Conservation (phyloP, 495 filamentous ascomycete genomes). For the Glonium stellatum region DNA sequence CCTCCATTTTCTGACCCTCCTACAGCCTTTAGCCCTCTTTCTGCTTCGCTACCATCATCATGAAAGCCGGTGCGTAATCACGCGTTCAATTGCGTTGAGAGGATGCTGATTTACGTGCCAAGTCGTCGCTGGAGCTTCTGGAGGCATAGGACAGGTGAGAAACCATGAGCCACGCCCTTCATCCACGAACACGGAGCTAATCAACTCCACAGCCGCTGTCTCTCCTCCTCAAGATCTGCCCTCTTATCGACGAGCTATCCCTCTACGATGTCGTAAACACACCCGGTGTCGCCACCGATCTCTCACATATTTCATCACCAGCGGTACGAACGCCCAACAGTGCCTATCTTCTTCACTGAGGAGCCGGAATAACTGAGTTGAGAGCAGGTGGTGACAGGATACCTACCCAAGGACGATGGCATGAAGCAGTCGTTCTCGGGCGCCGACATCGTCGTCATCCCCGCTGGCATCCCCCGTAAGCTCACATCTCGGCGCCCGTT, state of each 20-base stretch:
- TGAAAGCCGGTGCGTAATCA: slow-evolving; percentile 7
- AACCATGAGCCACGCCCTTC: not conserved
- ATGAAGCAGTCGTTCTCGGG: slow-evolving; percentile 80
- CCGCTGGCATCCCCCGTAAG: slow-evolving; percentile 94
- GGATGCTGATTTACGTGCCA: slow-evolving; percentile 2
- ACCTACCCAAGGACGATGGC: slow-evolving; percentile 83
- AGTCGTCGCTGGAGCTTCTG: slow-evolving; percentile 91
- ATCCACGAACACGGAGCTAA: slow-evolving; percentile 28
- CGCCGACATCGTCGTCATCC: slow-evolving; percentile 92
- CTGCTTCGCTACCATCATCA: not conserved
- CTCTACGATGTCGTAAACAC: slow-evolving; percentile 99
- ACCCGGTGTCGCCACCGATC: slow-evolving; percentile 87
- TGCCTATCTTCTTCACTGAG: not conserved
- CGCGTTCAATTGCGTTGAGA: not conserved
- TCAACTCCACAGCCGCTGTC: slow-evolving; percentile 69
- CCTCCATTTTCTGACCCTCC: not conserved
- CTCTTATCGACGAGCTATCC: slow-evolving; percentile 80
- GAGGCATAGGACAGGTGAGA: slow-evolving; percentile 93
- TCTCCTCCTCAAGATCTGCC: slow-evolving; percentile 82
- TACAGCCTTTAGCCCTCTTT: not conserved
- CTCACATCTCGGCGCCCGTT: slow-evolving; percentile 11
- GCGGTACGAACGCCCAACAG: slow-evolving; percentile 56
- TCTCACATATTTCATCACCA: slow-evolving; percentile 91
- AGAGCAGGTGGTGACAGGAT: slow-evolving; percentile 77
- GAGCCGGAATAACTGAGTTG: slow-evolving; percentile 15